phyloP scores from a whole-genome alignment of 2,329 filamentous ascomycete species.

The Microdochium bolleyi region DNA sequence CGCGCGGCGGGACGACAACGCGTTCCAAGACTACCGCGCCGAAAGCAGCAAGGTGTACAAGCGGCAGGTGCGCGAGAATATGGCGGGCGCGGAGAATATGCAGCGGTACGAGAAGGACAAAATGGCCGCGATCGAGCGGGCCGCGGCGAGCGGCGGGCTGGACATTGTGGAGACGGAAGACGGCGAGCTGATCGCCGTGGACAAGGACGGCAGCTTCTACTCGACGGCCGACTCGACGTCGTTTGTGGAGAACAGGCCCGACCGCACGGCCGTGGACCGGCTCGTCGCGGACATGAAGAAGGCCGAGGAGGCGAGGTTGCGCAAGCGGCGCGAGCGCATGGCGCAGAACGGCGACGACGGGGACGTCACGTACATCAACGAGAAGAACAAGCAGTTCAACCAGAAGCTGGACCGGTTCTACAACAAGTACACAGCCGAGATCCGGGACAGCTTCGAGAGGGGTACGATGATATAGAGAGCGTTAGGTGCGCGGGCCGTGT shows the following conservation, averaged over 20 bases:
- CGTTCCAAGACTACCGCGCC: constrained; percentile 81
- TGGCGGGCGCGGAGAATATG: constrained; percentile 49
- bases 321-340: constrained; percentile 76
- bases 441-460: constrained; percentile 93
- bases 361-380: constrained; percentile 98
- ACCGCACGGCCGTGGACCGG: constrained; percentile 78
- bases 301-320: constrained; percentile 78
- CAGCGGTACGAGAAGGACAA: constrained; percentile 85
- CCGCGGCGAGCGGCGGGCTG: constrained; percentile 74
- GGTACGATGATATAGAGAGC: constrained; percentile 78
- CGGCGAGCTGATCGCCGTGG: constrained; percentile 88
- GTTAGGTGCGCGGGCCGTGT: constrained; percentile 1
- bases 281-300: constrained; percentile 80
- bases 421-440: constrained; percentile 97
- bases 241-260: constrained; percentile 79
- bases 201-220: constrained; percentile 86
- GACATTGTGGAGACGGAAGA: constrained; percentile 95
- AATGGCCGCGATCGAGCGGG: constrained; percentile 73
- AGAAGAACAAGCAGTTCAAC: constrained; percentile 99
- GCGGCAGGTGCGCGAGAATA: constrained; percentile 69
- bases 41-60: constrained; percentile 93
- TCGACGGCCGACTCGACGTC: constrained; percentile 76
- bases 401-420: constrained; percentile 94
- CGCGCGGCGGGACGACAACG: constrained; percentile 72
- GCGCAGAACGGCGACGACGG: constrained; percentile 73